A percentile compares a stretch with the other conserved stretches of the same genome.
Evolutionary conservation across 768 basidiomycete species (phyloP).

Genomic region (Leccinum longicurvipes): DNA sequence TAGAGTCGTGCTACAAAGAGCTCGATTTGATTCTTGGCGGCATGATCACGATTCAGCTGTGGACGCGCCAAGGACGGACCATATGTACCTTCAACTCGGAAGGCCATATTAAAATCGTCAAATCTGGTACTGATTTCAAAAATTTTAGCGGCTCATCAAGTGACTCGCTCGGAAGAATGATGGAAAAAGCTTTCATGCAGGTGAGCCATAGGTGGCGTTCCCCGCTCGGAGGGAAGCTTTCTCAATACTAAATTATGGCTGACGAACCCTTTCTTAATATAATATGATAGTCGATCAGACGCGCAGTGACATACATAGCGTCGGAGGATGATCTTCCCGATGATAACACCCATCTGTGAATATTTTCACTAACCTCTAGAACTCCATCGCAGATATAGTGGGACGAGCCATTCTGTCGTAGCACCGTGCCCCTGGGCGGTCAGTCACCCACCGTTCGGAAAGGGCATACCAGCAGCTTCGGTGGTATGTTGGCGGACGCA

Average conservation of each 20-base stretch:
- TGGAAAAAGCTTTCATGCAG: neutral
- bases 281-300: constrained; percentile 1
- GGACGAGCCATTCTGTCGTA: constrained; percentile 1
- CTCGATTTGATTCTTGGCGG: constrained; percentile 9
- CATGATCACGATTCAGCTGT: constrained; percentile 13
- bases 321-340: constrained; percentile 3
- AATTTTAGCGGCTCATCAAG: constrained; percentile 4
- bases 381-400: neutral
- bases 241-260: neutral
- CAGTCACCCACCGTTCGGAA: constrained; percentile 2
- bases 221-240: neutral
- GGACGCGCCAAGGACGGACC: neutral
- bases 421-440: constrained; percentile 4
- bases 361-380: neutral
- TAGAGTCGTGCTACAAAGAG: neutral
- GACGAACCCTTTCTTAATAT: neutral
- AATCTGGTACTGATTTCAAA: constrained; percentile 6
- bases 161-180: neutral
- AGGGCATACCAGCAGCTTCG: neutral
- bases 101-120: constrained; percentile 3
- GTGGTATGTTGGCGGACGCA: constrained; percentile 11
- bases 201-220: constrained; percentile 1
- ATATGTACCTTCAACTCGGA: neutral
- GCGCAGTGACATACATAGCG: constrained; percentile 5
- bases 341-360: constrained; percentile 1